Evolutionary conservation across 306 rosid genomes (phyloP), one percentile per base, ranked within the genome.

Genomic region (Fagus sylvatica): DNA sequence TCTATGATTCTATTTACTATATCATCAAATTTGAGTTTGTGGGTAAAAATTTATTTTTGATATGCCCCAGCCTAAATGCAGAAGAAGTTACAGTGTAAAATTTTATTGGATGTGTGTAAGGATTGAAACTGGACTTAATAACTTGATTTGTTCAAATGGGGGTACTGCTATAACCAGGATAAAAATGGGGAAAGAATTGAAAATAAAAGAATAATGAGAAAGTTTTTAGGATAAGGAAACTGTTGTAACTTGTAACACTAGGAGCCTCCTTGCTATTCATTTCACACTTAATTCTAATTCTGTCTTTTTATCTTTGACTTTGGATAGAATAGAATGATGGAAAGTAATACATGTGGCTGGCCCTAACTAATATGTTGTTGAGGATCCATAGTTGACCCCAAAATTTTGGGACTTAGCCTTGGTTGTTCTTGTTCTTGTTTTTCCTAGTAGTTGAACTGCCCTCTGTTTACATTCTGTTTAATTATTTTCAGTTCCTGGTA

Each of bases 401-500:
- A 22, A 22, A 22, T 22, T 22, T 22, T 22, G 28, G 28, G 28
- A 22, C 28, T 22, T 22, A 22, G 28, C 28, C 28, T 22, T 22
- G 28, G 28, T 22, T 22, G 28, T 22, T 22, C 28, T 22, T 22
- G 28, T 22, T 22, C 28, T 22, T 22, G 28, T 22, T 22, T n/a
- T 53, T 73, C 16, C 43, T 54, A 15, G 46, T 30, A 61, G n/a
- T 48, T 66, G 57, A 59, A 59, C 60, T 54, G 39, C 0, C 41
- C 64, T 4, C 13, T 9, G 6, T 62, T 75, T 62, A 69, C 30
- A 39, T 53, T 66, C 68, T 57, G 42, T 42, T 71, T 69, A 48
- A 41, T 62, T 48, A 39, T 82, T 82, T 84, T 81, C 93, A 95
- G 99, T 95, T 88, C 99, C 98, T 53, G 99, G 99, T 77, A 81